These are phyloP conservation scores for Neofusicoccum kwambonambiense DNA, from an alignment of 2,329 filamentous ascomycete species.

Conservation along the genomic window DNA sequence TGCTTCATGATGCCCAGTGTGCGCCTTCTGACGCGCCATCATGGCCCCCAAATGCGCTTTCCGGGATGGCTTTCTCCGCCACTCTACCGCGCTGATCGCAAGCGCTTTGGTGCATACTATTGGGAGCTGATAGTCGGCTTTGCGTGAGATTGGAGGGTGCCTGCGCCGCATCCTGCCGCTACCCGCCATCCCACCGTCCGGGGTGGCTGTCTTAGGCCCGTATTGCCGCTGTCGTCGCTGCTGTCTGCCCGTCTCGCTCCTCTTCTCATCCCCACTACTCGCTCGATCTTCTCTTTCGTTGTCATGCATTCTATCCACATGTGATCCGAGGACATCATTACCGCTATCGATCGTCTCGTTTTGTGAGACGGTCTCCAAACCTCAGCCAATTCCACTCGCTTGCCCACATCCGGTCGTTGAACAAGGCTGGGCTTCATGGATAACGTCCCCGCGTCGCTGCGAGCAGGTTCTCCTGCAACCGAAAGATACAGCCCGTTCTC, in stretches of 20 bases:
- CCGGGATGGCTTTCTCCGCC: neutral
- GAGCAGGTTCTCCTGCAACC: constrained; percentile 28
- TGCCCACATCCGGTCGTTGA: neutral
- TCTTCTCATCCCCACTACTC: neutral
- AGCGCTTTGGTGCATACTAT: neutral
- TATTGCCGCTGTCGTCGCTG: neutral
- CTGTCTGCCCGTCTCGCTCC: neutral
- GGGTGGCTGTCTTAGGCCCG: neutral
- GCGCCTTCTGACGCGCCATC: neutral
- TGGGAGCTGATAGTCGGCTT: neutral
- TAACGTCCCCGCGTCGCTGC: constrained; percentile 31
- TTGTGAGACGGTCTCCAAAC: neutral
- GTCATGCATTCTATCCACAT: neutral
- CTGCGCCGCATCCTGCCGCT: constrained; percentile 8
- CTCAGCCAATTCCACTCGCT: neutral
- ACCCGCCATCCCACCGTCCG: neutral
- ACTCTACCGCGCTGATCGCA: neutral
- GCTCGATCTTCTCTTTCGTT: neutral
- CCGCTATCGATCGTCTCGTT: too few relatives aligned
- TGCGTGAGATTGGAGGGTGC: neutral
- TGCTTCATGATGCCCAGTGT: too few relatives aligned
- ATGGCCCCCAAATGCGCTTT: neutral
- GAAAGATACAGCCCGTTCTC: constrained; percentile 21
- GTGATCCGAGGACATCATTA: neutral
- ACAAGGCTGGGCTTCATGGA: constrained; percentile 25